A percentile compares a stretch with the other conserved stretches of the same genome.
Conservation (phyloP, 1,284 basidiomycete genomes). For the Marasmius tenuissimus region DNA sequence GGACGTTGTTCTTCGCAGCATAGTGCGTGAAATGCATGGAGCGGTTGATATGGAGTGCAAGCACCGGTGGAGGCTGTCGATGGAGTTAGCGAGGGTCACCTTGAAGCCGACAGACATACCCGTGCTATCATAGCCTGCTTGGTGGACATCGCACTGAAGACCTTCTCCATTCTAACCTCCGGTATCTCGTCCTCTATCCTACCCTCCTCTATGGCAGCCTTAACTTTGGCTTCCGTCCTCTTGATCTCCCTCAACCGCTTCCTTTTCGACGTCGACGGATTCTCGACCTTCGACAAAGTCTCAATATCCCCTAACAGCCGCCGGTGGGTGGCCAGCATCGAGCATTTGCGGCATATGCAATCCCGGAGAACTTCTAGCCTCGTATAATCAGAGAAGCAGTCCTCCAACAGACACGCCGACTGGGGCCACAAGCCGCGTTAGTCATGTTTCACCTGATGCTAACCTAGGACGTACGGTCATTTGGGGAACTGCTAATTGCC, state of each 20-base stretch:
- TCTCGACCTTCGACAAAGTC: slow-evolving; percentile 45
- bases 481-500: slow-evolving; percentile 77
- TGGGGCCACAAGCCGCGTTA: slow-evolving; percentile 20
- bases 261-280: slow-evolving; percentile 63
- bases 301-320: slow-evolving; percentile 61
- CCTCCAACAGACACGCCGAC: slow-evolving; percentile 65
- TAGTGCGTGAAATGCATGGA: slow-evolving; percentile 78
- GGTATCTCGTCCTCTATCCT: slow-evolving; percentile 79
- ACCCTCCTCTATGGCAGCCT: slow-evolving; percentile 66
- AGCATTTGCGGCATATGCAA: slow-evolving; percentile 83
- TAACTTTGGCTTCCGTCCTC: slow-evolving; percentile 60
- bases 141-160: slow-evolving; percentile 72
- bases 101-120: slow-evolving; percentile 41
- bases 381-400: slow-evolving; percentile 82
- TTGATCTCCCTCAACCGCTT: slow-evolving; percentile 70
- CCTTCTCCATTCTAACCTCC: slow-evolving; percentile 73
- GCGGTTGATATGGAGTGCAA: slow-evolving; percentile 86
- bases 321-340: slow-evolving; percentile 67
- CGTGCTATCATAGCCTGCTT: slow-evolving; percentile 88
- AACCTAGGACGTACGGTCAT: slow-evolving; percentile 39
- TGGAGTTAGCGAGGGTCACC: background rate
- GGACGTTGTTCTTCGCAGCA: slow-evolving; percentile 79
- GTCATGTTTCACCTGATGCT: slow-evolving; percentile 1
- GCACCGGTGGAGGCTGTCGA: slow-evolving; percentile 75
- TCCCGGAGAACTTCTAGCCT: slow-evolving; percentile 79